Base-by-base conservation (phyloP, 2,329 filamentous ascomycete species). In the Lecanosticta acicola region DNA sequence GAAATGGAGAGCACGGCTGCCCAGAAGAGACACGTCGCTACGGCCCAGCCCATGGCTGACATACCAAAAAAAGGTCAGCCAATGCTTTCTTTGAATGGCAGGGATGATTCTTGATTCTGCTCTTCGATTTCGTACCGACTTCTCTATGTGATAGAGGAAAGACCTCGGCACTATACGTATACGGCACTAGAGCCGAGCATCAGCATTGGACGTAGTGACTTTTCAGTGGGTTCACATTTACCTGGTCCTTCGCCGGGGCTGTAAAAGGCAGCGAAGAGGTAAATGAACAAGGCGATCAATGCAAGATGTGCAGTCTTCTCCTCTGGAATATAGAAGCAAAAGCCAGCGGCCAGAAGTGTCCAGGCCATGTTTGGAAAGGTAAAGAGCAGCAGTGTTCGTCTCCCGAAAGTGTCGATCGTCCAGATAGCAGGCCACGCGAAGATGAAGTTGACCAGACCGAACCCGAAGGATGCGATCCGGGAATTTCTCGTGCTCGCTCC, bases 41-140 rank as follows among this genome's bases (percentile, higher is more conserved):
- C 82, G 5, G 81, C 78, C 66, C 77, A 85, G 0, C 75, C 76
- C 83, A 87, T 86, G n/a, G n/a, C n/a, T n/a, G n/a, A n/a, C n/a
- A n/a, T n/a, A n/a, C n/a, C n/a, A n/a, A n/a, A n/a, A n/a, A n/a
- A n/a, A n/a, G n/a, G n/a, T n/a, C n/a, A n/a, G n/a, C n/a, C n/a
- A n/a, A n/a, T n/a, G n/a, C n/a, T n/a, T n/a, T n/a, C n/a, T n/a
- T n/a, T n/a, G n/a, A n/a, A n/a, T n/a, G n/a, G n/a, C n/a, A n/a
- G n/a, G n/a, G n/a, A n/a, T n/a, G n/a, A n/a, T n/a, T n/a, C n/a
- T n/a, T n/a, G n/a, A n/a, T n/a, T n/a, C n/a, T n/a, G n/a, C n/a
- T n/a, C n/a, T n/a, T n/a, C n/a, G n/a, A n/a, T n/a, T n/a, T n/a
- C n/a, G n/a, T n/a, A 46, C 83, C 83, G 18, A 85, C 74, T 59